Percentiles rank a stretch among this genome's conserved stretches.
phyloP scores from a whole-genome alignment of 106 monocot species.

The Allium sativum region DNA sequence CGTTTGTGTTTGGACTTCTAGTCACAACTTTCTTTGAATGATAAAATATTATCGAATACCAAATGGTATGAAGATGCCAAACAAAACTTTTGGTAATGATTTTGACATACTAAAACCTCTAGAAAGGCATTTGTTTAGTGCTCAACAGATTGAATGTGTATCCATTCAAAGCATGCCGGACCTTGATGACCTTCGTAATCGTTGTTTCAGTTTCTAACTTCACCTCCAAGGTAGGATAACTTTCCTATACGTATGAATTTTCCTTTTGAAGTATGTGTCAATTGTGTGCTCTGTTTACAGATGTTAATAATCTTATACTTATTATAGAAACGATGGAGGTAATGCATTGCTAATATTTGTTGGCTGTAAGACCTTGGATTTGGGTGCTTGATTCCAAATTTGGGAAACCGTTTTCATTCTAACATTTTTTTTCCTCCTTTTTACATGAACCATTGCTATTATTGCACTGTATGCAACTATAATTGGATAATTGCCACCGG shows the following conservation, averaged over 20 bases:
- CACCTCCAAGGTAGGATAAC: slow-evolving; percentile 37
- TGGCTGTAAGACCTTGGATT: too few relatives aligned
- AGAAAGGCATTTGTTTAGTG: slow-evolving; percentile 45
- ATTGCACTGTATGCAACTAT: too few relatives aligned
- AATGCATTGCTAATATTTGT: too few relatives aligned
- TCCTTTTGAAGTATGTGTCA: not conserved
- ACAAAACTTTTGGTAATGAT: slow-evolving; percentile 68
- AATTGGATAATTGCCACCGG: too few relatives aligned
- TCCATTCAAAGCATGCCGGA: slow-evolving; percentile 37
- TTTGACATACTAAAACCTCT: slow-evolving; percentile 86
- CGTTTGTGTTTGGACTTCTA: too few relatives aligned
- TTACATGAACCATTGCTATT: too few relatives aligned
- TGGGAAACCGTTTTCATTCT: too few relatives aligned
- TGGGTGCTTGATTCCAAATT: too few relatives aligned
- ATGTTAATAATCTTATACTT: not conserved
- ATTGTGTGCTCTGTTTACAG: not conserved
- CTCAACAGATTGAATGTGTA: slow-evolving; percentile 49
- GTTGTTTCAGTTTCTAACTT: slow-evolving; percentile 54
- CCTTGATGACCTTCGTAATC: slow-evolving; percentile 42
- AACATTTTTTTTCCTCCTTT: too few relatives aligned
- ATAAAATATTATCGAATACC: not conserved
- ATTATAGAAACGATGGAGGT: slow-evolving; percentile 31
- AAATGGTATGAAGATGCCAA: slow-evolving; percentile 37
- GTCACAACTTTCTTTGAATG: too few relatives aligned
- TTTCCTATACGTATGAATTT: not conserved